A percentile compares a stretch with the other conserved stretches of the same genome.
These are phyloP conservation scores for Ascochyta rabiei DNA, from an alignment of 2,329 filamentous ascomycete species.

Conservation along the genomic window DNA sequence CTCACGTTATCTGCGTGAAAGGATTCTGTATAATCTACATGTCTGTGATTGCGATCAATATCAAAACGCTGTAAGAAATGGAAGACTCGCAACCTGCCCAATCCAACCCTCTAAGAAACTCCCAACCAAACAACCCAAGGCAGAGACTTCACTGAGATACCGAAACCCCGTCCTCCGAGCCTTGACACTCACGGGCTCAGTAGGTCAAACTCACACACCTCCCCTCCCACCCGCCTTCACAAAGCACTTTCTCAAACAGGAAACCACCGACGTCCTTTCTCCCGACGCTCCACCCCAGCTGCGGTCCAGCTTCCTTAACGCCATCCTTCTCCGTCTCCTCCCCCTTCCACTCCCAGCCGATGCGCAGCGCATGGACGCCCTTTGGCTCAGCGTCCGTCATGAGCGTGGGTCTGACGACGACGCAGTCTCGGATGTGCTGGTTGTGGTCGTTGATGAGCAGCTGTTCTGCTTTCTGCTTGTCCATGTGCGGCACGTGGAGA, in stretches of 20 bases:
- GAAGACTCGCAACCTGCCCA: no score
- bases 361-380: constrained; percentile 37
- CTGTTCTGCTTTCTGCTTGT: constrained; percentile 48
- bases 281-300: constrained; percentile 47
- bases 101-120: no score
- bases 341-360: constrained; percentile 41
- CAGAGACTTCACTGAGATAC: background rate
- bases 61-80: no score
- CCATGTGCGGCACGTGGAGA: constrained; percentile 46
- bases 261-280: constrained; percentile 50
- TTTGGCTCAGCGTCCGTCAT: constrained; percentile 39
- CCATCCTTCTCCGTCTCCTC: constrained; percentile 2
- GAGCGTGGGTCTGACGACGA: constrained; percentile 48
- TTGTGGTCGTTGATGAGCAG: constrained; percentile 32
- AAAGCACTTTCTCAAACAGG: constrained; percentile 46
- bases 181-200: constrained; percentile 13
- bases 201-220: constrained; percentile 46
- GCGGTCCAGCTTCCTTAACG: constrained; percentile 36
- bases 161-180: background rate
- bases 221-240: constrained; percentile 35
- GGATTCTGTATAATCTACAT: no score
- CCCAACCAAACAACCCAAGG: background rate
- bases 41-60: no score
- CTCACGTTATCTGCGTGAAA: no score
- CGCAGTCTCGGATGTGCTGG: constrained; percentile 29